These are phyloP conservation scores for Diutina mesorugosa DNA, from an alignment of 1,139 yeast genomes.

Conservation along the genomic window DNA sequence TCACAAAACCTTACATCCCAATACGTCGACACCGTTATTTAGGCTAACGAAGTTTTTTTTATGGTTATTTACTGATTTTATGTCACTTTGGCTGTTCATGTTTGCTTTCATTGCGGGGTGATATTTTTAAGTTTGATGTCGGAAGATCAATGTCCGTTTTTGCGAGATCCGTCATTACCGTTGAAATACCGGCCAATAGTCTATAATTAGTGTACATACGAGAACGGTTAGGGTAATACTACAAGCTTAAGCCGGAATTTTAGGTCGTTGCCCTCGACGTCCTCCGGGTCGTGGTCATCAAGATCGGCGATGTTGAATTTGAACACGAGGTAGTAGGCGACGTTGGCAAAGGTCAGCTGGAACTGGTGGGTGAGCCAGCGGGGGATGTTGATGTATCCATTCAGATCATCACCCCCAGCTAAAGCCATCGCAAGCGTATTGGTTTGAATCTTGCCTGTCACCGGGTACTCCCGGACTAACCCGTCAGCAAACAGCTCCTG, in stretches of 20 bases:
- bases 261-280: not conserved
- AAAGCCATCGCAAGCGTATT: not conserved
- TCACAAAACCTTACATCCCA: not conserved
- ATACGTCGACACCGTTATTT: too few relatives aligned
- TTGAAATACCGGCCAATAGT: too few relatives aligned
- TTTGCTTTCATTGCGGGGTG: too few relatives aligned
- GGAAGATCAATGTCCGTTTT: too few relatives aligned
- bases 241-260: not conserved
- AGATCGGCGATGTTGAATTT: not conserved
- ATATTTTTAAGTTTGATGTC: too few relatives aligned
- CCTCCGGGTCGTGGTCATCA: not conserved
- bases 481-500: not conserved
- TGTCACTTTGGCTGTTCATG: too few relatives aligned
- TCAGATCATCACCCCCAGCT: not conserved
- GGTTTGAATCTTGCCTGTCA: not conserved
- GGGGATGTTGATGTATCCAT: not conserved
- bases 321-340: not conserved
- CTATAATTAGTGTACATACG: not conserved
- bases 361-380: constrained; percentile 1
- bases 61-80: too few relatives aligned
- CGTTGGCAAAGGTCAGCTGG: not conserved
- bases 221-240: not conserved
- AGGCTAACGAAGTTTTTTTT: too few relatives aligned
- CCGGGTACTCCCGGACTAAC: not conserved
- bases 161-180: too few relatives aligned